Evolutionary conservation across 1,284 basidiomycete genomes (phyloP).

Genomic region (Cutaneotrichosporon mucoides): DNA sequence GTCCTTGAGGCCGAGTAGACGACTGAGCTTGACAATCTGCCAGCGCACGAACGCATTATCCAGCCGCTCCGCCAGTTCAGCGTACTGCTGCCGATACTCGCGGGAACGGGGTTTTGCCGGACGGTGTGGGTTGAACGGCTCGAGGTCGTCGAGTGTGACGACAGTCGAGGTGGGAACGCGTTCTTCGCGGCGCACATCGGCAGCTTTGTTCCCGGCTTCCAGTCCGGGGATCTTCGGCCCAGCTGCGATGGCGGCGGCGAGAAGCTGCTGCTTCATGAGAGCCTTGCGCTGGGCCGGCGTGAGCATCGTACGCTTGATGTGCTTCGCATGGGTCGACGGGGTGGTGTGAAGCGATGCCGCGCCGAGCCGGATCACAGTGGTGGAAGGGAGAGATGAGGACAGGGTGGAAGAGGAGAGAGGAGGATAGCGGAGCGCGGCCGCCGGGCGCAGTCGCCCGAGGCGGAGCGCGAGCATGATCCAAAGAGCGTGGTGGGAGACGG

Average conservation of each 20-base stretch:
- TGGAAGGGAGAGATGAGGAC: background rate
- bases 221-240: no score
- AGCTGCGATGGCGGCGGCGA: background rate
- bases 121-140: background rate
- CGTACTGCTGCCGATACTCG: background rate
- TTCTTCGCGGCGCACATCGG: background rate
- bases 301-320: background rate
- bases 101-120: background rate
- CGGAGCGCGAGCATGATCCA: slow-evolving; percentile 4
- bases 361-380: background rate
- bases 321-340: background rate
- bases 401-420: background rate
- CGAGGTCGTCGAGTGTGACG: background rate
- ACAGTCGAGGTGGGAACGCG: background rate
- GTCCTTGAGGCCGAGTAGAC: background rate
- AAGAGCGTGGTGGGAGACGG: background rate
- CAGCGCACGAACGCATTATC: slow-evolving; percentile 19
- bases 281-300: slow-evolving; percentile 1
- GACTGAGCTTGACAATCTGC: slow-evolving; percentile 16
- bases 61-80: slow-evolving; percentile 1
- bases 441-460: background rate
- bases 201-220: no score
- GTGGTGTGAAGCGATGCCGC: background rate
- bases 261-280: background rate
- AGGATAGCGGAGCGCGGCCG: background rate